A percentile compares a stretch with the other conserved stretches of the same genome.
phyloP scores from a whole-genome alignment of 2,329 filamentous ascomycete species.

The Plectosphaerella cucumerina region DNA sequence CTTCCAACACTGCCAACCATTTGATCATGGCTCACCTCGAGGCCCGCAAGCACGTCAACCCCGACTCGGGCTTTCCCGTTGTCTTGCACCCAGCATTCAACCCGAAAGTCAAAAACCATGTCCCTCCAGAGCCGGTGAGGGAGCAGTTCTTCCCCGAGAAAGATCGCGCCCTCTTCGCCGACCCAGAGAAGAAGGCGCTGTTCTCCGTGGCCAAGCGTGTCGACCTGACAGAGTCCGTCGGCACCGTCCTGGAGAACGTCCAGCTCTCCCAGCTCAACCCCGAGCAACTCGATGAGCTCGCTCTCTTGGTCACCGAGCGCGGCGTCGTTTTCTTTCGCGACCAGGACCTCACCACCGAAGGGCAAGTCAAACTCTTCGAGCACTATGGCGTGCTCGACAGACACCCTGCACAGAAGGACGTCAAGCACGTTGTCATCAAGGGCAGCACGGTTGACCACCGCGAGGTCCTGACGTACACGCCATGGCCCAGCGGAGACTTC shows the following conservation, averaged over 20 bases:
- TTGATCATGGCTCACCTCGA: constrained; percentile 34
- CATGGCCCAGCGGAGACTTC: constrained; percentile 40
- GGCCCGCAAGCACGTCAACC: constrained; percentile 41
- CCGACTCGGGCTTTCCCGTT: constrained; percentile 42
- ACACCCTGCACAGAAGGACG: constrained; percentile 40
- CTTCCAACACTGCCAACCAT: no score
- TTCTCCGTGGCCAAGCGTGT: constrained; percentile 30
- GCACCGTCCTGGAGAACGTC: constrained; percentile 30
- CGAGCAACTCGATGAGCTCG: constrained; percentile 45
- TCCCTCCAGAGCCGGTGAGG: constrained; percentile 32
- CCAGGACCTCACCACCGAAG: constrained; percentile 40
- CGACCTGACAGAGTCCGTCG: constrained; percentile 39
- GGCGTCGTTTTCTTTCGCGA: constrained; percentile 44
- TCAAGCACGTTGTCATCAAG: constrained; percentile 37
- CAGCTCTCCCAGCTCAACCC: constrained; percentile 40
- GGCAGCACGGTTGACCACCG: constrained; percentile 41
- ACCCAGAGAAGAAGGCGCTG: constrained; percentile 38
- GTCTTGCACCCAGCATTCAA: constrained; percentile 43
- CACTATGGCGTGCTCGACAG: constrained; percentile 43
- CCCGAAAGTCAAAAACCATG: constrained; percentile 34
- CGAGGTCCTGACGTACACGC: constrained; percentile 39
- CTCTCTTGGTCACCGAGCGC: constrained; percentile 39
- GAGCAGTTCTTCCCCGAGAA: constrained; percentile 21
- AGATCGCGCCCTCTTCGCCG: constrained; percentile 36
- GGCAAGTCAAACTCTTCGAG: constrained; percentile 39